Conservation (phyloP, 306 rosid species). For the Betula pendula region DNA sequence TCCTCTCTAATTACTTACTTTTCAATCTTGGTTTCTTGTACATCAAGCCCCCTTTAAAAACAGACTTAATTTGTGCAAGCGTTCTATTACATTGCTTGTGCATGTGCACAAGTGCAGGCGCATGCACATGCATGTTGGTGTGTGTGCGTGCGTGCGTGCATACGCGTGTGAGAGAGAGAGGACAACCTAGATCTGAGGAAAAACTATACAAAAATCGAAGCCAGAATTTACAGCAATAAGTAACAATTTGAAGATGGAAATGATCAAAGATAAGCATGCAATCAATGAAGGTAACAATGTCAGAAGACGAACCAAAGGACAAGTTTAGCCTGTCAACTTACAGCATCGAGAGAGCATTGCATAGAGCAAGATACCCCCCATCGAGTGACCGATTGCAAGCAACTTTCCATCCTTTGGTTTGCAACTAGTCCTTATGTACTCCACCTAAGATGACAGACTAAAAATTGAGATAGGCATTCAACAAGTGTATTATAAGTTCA, state of each 20-base stretch:
- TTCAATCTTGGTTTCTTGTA: no score
- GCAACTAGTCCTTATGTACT: conserved; percentile 67
- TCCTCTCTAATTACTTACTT: no score
- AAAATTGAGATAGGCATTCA: conserved; percentile 19
- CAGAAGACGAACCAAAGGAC: conserved; percentile 9
- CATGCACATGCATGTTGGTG: no score
- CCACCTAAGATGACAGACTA: conserved; percentile 53
- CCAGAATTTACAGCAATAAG: background rate
- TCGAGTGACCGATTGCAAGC: conserved; percentile 87
- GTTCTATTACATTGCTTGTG: background rate
- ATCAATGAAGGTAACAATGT: conserved; percentile 8
- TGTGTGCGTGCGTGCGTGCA: background rate
- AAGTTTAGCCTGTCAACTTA: conserved; percentile 45
- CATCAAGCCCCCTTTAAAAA: background rate
- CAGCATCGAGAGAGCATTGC: conserved; percentile 67
- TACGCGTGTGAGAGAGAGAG: background rate
- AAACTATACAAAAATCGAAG: background rate
- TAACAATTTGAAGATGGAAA: background rate
- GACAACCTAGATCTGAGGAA: background rate
- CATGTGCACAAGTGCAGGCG: no score
- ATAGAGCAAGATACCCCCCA: conserved; percentile 95
- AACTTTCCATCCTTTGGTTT: conserved; percentile 78
- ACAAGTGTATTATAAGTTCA: conserved; percentile 10
- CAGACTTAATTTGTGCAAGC: background rate
- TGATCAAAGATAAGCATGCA: background rate